phyloP scores from a whole-genome alignment of 441 rosid genomes.

The Oxalis stricta region DNA sequence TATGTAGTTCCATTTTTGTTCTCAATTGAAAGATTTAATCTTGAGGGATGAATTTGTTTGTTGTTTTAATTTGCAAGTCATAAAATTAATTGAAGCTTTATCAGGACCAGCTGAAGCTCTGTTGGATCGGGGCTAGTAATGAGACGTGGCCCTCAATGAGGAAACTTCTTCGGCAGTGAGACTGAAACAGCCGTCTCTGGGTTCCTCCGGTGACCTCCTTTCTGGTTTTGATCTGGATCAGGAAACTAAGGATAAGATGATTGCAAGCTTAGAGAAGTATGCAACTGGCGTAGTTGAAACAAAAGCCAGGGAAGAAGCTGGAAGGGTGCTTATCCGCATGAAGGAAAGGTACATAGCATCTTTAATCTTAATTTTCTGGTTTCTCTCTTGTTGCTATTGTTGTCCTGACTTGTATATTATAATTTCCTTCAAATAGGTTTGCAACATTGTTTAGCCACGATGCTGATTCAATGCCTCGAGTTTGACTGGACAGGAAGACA shows the following conservation, averaged over 20 bases:
- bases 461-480: conserved; percentile 97
- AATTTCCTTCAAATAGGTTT: conserved; percentile 44
- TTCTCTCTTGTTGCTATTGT: neutral
- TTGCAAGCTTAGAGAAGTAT: conserved; percentile 34
- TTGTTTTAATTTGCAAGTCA: conserved; percentile 41
- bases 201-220: conserved; percentile 48
- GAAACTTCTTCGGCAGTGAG: conserved; percentile 60
- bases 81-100: conserved; percentile 59
- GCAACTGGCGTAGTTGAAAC: conserved; percentile 77
- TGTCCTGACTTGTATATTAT: too few relatives aligned
- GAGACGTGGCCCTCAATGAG: conserved; percentile 91
- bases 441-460: conserved; percentile 80
- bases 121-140: conserved; percentile 63
- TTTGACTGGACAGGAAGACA: conserved; percentile 97
- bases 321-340: conserved; percentile 77
- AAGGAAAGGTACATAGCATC: conserved; percentile 75
- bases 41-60: too few relatives aligned
- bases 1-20: too few relatives aligned
- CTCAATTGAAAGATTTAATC: too few relatives aligned
- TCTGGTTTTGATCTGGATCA: conserved; percentile 77
- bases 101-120: conserved; percentile 93
- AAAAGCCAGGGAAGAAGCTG: conserved; percentile 90
- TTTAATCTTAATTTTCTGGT: conserved; percentile 4
- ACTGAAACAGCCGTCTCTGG: conserved; percentile 60
- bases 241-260: conserved; percentile 49